A percentile compares a stretch with the other conserved stretches of the same genome.
Evolutionary conservation across 208 protist genomes (phyloP).

Genomic region (Trichomonas vaginalis): DNA sequence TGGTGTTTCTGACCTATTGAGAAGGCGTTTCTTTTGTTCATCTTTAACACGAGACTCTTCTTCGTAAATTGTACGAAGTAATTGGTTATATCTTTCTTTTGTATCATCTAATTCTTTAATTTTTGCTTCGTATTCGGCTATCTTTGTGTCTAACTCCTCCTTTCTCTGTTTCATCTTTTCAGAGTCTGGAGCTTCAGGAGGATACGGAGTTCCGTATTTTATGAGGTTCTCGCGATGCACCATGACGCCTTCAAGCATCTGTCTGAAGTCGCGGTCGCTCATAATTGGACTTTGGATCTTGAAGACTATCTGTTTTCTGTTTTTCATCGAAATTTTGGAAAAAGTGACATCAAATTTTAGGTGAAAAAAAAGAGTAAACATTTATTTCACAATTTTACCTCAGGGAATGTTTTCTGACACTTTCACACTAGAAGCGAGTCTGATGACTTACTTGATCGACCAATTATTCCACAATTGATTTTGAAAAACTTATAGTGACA

Average conservation of each 20-base stretch:
- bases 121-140: neutral
- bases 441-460: too few species aligned
- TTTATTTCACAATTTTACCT: too few species aligned
- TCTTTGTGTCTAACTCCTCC: neutral
- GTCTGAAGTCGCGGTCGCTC: neutral
- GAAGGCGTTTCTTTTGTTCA: neutral
- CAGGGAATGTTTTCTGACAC: too few species aligned
- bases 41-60: conserved; percentile 6
- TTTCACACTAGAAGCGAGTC: too few species aligned
- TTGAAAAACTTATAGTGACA: conserved; percentile 84
- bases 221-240: neutral
- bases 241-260: conserved; percentile 15
- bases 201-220: neutral
- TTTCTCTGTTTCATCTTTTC: neutral
- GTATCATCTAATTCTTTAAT: neutral
- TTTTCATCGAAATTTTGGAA: too few species aligned
- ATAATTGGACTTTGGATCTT: neutral
- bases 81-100: neutral
- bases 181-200: neutral
- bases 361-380: too few species aligned
- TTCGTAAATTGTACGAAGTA: neutral
- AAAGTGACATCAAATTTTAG: too few species aligned
- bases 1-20: neutral
- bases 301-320: neutral
- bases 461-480: too few species aligned